Conservation (phyloP, 2,329 filamentous ascomycete species). For the Aspergillus caelatus region DNA sequence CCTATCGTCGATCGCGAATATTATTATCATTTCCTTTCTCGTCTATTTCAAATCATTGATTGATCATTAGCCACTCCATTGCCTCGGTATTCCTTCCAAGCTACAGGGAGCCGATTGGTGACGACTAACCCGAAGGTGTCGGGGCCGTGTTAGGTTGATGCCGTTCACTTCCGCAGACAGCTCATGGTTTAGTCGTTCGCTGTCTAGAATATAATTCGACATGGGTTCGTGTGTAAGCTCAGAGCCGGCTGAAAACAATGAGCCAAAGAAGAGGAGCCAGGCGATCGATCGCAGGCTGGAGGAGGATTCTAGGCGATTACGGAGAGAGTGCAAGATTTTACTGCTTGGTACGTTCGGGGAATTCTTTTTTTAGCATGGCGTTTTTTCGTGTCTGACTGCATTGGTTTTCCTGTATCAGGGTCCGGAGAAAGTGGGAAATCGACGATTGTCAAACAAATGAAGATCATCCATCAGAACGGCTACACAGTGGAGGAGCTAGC, state of each 20-base stretch:
- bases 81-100: not conserved
- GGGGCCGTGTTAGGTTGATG: constrained; percentile 29
- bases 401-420: constrained; percentile 56
- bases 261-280: constrained; percentile 95
- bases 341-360: constrained; percentile 68
- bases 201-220: constrained; percentile 23
- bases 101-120: constrained; percentile 3
- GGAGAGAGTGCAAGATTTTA: constrained; percentile 98
- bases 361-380: not conserved
- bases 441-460: constrained; percentile 99
- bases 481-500: constrained; percentile 93
- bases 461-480: constrained; percentile 98
- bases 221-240: constrained; percentile 97
- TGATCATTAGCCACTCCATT: constrained; percentile 15
- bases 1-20: not conserved
- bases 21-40: not conserved
- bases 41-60: not conserved
- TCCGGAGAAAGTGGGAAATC: constrained; percentile 99
- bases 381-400: constrained; percentile 9
- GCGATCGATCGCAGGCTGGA: constrained; percentile 92
- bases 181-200: constrained; percentile 26
- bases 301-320: constrained; percentile 88
- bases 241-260: constrained; percentile 65
- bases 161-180: constrained; percentile 28
- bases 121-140: constrained; percentile 11